These are phyloP conservation scores for Cyclotella cryptica DNA, from an alignment of 108 stramenopile species.

Conservation along the genomic window DNA sequence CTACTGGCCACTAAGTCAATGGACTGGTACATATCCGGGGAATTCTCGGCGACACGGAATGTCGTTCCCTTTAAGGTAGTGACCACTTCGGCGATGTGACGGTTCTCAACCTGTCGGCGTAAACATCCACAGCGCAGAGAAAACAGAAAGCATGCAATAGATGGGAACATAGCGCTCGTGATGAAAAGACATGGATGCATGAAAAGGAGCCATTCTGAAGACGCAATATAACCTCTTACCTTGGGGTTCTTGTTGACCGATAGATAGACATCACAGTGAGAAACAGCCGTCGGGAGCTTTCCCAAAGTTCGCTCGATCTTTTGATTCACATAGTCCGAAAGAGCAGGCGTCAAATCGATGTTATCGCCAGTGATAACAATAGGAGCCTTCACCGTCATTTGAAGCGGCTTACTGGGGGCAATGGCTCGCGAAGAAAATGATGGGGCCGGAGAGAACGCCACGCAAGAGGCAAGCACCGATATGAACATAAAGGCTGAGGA, in stretches of 20 bases:
- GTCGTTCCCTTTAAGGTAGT: slow-evolving; percentile 82
- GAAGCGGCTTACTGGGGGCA: slow-evolving; percentile 29
- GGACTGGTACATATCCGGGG: slow-evolving; percentile 86
- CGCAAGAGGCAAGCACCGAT: slow-evolving; percentile 30
- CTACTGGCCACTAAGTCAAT: slow-evolving; percentile 79
- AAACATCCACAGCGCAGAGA: slow-evolving; percentile 13
- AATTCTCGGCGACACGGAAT: slow-evolving; percentile 73
- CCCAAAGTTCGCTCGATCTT: slow-evolving; percentile 76
- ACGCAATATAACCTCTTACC: slow-evolving; percentile 48
- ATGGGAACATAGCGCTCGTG: neutral
- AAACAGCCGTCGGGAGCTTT: slow-evolving; percentile 73
- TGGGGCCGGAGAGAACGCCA: slow-evolving; percentile 43
- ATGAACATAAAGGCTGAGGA: slow-evolving; percentile 29
- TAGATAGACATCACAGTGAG: slow-evolving; percentile 83
- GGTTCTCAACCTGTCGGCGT: slow-evolving; percentile 70
- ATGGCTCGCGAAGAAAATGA: neutral
- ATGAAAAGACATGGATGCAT: neutral
- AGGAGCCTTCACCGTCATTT: slow-evolving; percentile 63
- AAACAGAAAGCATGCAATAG: slow-evolving; percentile 7
- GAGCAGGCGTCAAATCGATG: slow-evolving; percentile 82
- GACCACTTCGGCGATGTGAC: slow-evolving; percentile 81
- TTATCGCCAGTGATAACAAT: slow-evolving; percentile 84
- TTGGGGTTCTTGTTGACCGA: slow-evolving; percentile 88
- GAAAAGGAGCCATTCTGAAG: slow-evolving; percentile 1
- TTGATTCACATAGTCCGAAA: slow-evolving; percentile 78